Evolutionary conservation across 495 filamentous ascomycete genomes (phyloP), one percentile per base, ranked within the genome.

Genomic region (Neurospora intermedia): DNA sequence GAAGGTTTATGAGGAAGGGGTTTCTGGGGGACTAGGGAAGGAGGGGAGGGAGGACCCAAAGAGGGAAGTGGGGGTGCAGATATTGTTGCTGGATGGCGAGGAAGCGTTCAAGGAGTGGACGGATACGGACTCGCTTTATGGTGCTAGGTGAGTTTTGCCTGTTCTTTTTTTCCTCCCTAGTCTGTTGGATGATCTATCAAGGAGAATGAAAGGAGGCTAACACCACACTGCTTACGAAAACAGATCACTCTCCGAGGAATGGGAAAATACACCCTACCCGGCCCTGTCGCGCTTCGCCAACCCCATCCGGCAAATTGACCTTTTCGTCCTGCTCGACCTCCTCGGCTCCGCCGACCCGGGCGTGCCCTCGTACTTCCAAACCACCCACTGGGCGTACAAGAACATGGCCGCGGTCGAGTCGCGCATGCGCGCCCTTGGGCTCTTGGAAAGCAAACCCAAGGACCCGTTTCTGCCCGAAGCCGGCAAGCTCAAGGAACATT

Each of bases 271-370:
- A 18, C 77, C 84, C n/a, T 84, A 96, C 78, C 87, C 91, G 0
- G 88, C 90, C 3, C 83, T 90, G 76, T 92, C 91, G 6, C 88
- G 85, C 3, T 96, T 89, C 82, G 85, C 85, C 74, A 94, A 87
- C 38, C 88, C 89, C 0, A 80, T 97, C 15, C 85, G 88, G 0
- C 90, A 91, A 46, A 97, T 98, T 62, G 89, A 87, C 39, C 83
- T 97, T 16, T 98, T 98, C 77, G 85, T 98, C 38, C 88, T 98
- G 16, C 85, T 98, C 9, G 94, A 98, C 81, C 84, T 97, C n/a
- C 87, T 98, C 1, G 94, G 94, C 8, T 80, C 88, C 4, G 78
- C 85, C 15, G 78, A 85, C 35, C 94, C 94, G 1, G 80, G 79
- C 7, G 87, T 98, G 7, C 91, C 91, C 8, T 93, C 91, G 0